phyloP scores from a whole-genome alignment of 2,329 filamentous ascomycete genomes.

The Sclerotinia sclerotiorum region DNA sequence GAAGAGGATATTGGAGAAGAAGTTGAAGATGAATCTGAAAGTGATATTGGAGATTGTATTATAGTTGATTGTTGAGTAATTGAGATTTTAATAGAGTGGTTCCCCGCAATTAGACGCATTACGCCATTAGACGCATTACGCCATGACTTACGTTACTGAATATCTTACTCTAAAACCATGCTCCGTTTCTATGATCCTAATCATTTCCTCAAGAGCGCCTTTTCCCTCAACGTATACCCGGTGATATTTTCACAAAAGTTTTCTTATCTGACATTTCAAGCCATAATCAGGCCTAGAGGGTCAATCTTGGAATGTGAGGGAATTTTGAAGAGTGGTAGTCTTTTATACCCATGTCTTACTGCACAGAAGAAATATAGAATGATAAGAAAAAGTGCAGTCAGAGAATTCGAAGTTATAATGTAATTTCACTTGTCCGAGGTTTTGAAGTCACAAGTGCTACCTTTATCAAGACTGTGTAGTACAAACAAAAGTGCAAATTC shows the following conservation, averaged over 20 bases:
- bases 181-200: constrained; percentile 42
- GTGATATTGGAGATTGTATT: too few relatives aligned
- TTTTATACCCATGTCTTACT: neutral
- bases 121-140: too few relatives aligned
- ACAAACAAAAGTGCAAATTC: neutral
- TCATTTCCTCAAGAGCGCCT: constrained; percentile 4
- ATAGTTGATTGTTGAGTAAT: too few relatives aligned
- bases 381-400: neutral
- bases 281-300: neutral
- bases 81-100: too few relatives aligned
- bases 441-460: too few relatives aligned
- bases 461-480: neutral
- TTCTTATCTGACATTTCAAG: constrained; percentile 7
- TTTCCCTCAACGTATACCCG: neutral
- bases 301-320: neutral
- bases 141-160: too few relatives aligned
- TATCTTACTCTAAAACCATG: constrained; percentile 39
- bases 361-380: neutral
- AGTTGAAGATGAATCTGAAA: too few relatives aligned
- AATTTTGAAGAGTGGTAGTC: neutral
- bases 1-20: too few relatives aligned
- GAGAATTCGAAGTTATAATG: too few relatives aligned
- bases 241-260: neutral
- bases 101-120: too few relatives aligned
- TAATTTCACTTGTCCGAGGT: neutral